Evolutionary conservation across 257 asterid genomes (phyloP), one percentile per base, ranked within the genome.

Genomic region (Penstemon newberryi): DNA sequence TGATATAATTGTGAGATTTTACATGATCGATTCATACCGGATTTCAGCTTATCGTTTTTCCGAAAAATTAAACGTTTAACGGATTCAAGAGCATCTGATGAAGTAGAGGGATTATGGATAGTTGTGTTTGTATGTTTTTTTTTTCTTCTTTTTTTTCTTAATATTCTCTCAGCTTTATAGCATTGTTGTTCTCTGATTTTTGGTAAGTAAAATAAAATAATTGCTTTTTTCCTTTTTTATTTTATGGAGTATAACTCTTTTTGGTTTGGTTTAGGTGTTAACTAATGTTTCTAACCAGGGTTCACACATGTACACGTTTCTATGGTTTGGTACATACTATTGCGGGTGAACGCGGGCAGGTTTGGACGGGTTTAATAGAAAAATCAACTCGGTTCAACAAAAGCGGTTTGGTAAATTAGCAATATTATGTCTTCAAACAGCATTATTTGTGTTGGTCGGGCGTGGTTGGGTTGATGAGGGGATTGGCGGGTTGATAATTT

Each of bases 41-140:
- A 78, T 80, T 80, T 77, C 80, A 77, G 87, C 75, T 76, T 74
- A 75, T 71, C 77, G 50, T 73, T 79, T 74, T 59, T 60, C 11
- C 18, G 51, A 67, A 84, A 83, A 87, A 82, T 83, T 85, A 85
- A 77, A 80, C 71, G 77, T 58, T 61, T 69, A 75, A 79, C 67
- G 77, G 86, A 87, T 84, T 88, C 73, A 68, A 71, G 80, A 85
- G 85, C 90, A 85, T 85, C 73, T 63, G 85, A 84, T 71, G 83
- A 74, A 83, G 79, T 71, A 76, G 81, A 84, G 80, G 76, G 87
- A 80, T 80, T 73, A 73, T 75, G 75, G 81, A 80, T 65, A 75
- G 86, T 66, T 72, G 58, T 75, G 64, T 73, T 50, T 70, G 44
- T 62, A 54, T 75, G 40, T 75, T 63, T 67, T 33, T 52, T 53